These are phyloP conservation scores for Fraxinus sp. DNA, from an alignment of 305 asterid species.

Conservation along the genomic window DNA sequence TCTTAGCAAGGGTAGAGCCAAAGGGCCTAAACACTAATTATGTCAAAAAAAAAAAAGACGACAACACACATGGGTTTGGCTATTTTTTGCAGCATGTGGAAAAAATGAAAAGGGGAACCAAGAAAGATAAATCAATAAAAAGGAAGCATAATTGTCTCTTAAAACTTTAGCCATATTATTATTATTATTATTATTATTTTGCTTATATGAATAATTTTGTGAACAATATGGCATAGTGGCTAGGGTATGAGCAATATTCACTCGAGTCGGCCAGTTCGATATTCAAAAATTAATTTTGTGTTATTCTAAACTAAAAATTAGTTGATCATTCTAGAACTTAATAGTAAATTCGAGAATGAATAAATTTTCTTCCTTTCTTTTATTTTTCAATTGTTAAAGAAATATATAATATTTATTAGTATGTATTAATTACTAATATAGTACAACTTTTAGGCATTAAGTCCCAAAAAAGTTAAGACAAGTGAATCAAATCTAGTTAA, in stretches of 20 bases:
- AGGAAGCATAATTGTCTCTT: neutral
- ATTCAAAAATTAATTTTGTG: neutral
- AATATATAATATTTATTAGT: too few species aligned
- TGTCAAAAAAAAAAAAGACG: neutral
- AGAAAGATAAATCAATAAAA: conserved; percentile 1
- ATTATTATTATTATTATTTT: too few species aligned
- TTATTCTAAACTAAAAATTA: too few species aligned
- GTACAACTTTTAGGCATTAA: too few species aligned
- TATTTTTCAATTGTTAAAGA: neutral
- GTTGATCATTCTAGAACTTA: neutral
- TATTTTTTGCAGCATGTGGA: conserved; percentile 30
- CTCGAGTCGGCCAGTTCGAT: conserved; percentile 7
- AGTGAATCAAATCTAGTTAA: too few species aligned
- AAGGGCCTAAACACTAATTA: conserved; percentile 27
- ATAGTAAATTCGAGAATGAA: neutral
- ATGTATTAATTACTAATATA: neutral
- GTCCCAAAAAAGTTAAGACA: neutral
- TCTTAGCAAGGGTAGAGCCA: neutral
- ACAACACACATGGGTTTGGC: conserved; percentile 22
- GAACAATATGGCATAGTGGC: conserved; percentile 2
- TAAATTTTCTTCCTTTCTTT: too few species aligned
- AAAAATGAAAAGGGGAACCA: neutral
- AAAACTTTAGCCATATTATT: conserved; percentile 12
- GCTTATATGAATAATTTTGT: conserved; percentile 11
- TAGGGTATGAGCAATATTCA: neutral